Evolutionary conservation across 345 rosid genomes (phyloP).

Genomic region (Camelina hispida): DNA sequence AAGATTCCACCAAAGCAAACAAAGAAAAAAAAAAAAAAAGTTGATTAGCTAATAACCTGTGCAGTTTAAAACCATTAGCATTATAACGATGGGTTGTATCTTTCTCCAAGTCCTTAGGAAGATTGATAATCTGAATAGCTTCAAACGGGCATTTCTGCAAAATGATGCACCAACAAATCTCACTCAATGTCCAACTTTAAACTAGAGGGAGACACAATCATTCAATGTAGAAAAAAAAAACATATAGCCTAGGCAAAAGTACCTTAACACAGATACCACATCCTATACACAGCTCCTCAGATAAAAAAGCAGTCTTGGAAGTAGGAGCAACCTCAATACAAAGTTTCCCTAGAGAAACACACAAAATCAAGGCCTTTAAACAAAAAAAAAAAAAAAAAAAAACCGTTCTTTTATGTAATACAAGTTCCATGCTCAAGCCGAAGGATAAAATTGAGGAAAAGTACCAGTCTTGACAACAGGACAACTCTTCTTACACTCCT

Average conservation of each 20-base stretch:
- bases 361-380: neutral
- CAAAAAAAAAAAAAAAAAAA: neutral
- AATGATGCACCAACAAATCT: constrained; percentile 4
- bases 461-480: constrained; percentile 24
- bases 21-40: neutral
- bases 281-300: constrained; percentile 90
- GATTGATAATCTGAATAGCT: constrained; percentile 89
- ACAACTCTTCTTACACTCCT: too few relatives aligned
- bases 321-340: constrained; percentile 82
- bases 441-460: neutral
- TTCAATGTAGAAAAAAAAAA: neutral
- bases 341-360: constrained; percentile 60
- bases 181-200: neutral
- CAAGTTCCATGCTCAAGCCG: neutral
- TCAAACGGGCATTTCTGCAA: constrained; percentile 92
- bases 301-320: constrained; percentile 74
- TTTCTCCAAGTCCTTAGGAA: constrained; percentile 80
- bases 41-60: constrained; percentile 56
- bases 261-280: constrained; percentile 95
- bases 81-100: constrained; percentile 92
- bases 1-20: constrained; percentile 19
- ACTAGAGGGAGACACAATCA: neutral
- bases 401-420: neutral
- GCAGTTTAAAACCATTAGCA: constrained; percentile 79
- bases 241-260: neutral